Base-by-base conservation (phyloP, 2,329 filamentous ascomycete species). In the Diaporthe sp. region DNA sequence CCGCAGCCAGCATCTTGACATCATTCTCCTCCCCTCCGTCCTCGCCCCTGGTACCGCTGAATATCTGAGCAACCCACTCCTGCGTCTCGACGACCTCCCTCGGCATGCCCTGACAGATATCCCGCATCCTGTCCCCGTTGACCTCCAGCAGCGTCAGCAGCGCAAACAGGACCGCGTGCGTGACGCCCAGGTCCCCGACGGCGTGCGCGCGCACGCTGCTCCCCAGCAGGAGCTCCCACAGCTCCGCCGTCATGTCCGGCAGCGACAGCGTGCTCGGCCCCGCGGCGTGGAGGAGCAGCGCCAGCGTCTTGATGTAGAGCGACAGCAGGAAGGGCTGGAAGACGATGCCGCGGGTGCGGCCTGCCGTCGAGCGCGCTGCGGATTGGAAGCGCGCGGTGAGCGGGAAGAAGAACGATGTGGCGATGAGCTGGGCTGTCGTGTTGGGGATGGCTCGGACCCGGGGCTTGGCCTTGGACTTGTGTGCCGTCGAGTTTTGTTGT, bases 241-340 rank as follows among this genome's bases (percentile, higher is more conserved):
- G 90, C 84, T 98, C 95, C 13, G 91, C 87, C 1, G 95, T 98
- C 87, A 98, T 92, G 73, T 95, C 91, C 1, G 93, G 92, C 0
- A 98, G 89, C 1, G 91, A 88, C 0, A 96, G 87, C 0, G 94
- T 96, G 72, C 93, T 92, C 0, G 96, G 94, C 0, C 97, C 97
- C 0, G 94, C 91, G 0, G 96, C 94, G 79, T 98, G 93, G 61
- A 98, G 86, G 47, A 98, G 86, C 10, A 99, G 87, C 1, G 94
- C 93, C 0, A 98, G 88, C 0, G 97, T 99, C 83, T 97, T 96
- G 47, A 98, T 86, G 82, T 95, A 97, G 12, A 95, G 90, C 0
- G 92, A 89, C 0, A 98, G 90, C 8, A 98, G 88, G 76, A 94
- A 90, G 0, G 95, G 92, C 57, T 95, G 91, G 70, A 95, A 90